Conservation (phyloP, 208 protist genomes). For the Crithidia thermophila region DNA sequence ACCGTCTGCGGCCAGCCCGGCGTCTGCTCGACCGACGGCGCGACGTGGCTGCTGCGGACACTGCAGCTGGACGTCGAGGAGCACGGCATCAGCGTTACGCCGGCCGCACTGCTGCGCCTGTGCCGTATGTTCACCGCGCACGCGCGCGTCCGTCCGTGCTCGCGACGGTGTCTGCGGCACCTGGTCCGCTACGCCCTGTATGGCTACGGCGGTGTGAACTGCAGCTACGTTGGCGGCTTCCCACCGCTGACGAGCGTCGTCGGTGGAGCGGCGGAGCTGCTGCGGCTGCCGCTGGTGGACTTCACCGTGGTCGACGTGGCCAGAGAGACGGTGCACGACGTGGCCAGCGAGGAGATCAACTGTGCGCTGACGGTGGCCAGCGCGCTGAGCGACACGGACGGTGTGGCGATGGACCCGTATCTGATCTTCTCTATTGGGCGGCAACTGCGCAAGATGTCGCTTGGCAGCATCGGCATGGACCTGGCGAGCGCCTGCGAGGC, state of each 20-base stretch:
- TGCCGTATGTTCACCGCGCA: conserved; percentile 42
- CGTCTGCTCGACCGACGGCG: conserved; percentile 39
- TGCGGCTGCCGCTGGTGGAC: conserved; percentile 26
- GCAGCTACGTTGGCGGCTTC: conserved; percentile 33
- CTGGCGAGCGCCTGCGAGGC: conserved; percentile 72
- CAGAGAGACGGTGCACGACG: conserved; percentile 39
- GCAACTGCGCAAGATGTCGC: conserved; percentile 46
- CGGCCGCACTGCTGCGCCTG: conserved; percentile 56
- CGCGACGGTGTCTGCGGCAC: conserved; percentile 62
- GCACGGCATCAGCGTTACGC: conserved; percentile 22
- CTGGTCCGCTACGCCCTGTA: conserved; percentile 72
- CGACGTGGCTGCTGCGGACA: conserved; percentile 47
- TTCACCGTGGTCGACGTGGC: conserved; percentile 75
- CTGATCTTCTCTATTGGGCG: conserved; percentile 77
- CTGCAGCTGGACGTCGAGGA: conserved; percentile 52
- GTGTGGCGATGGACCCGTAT: conserved; percentile 82
- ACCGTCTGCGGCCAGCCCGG: conserved; percentile 51
- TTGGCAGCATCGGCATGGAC: conserved; percentile 55
- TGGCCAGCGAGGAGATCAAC: conserved; percentile 64
- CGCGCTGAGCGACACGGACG: conserved; percentile 75
- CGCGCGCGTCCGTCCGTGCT: conserved; percentile 47
- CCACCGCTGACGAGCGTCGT: conserved; percentile 37
- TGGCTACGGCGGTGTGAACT: conserved; percentile 72
- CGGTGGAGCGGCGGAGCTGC: conserved; percentile 15
- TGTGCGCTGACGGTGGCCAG: conserved; percentile 84